Percentiles rank a stretch among this genome's conserved stretches.
Conservation (phyloP, 129 eudicot species). For the Silybum marianum region DNA sequence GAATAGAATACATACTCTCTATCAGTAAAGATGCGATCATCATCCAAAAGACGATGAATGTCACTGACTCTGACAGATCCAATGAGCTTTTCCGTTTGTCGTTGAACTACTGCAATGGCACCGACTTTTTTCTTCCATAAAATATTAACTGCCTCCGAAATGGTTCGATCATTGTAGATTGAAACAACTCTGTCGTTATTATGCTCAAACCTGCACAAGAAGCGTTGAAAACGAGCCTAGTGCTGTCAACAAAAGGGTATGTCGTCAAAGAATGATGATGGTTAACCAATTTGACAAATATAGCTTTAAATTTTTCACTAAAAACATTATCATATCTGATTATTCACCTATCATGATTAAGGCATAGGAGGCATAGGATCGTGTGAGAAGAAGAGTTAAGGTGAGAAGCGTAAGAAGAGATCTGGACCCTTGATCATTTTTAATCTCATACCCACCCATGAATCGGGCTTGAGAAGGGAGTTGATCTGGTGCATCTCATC, state of each 20-base stretch:
- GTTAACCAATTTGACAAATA: not conserved
- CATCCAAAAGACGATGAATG: slow-evolving; percentile 31
- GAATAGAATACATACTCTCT: slow-evolving; percentile 26
- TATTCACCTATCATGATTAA: not conserved
- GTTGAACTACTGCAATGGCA: slow-evolving; percentile 36
- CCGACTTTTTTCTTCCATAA: slow-evolving; percentile 38
- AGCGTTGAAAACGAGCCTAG: slow-evolving; percentile 12
- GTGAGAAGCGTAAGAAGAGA: no score
- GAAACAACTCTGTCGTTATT: slow-evolving; percentile 26
- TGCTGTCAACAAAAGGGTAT: not conserved
- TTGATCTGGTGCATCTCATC: no score
- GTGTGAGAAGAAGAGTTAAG: no score
- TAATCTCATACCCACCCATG: no score
- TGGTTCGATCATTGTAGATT: slow-evolving; percentile 33
- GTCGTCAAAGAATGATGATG: not conserved
- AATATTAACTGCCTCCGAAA: slow-evolving; percentile 29
- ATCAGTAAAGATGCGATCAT: slow-evolving; percentile 30
- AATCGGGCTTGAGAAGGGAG: no score
- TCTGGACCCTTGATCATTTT: no score
- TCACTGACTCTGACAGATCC: slow-evolving; percentile 38
- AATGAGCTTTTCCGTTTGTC: slow-evolving; percentile 39
- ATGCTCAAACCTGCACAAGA: slow-evolving; percentile 38
- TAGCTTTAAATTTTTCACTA: not conserved
- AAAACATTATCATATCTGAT: not conserved
- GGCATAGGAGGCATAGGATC: no score